A percentile compares a stretch with the other conserved stretches of the same genome.
Conservation (phyloP, 805 yeast genomes). For the Zygoascus bituminiphila region DNA sequence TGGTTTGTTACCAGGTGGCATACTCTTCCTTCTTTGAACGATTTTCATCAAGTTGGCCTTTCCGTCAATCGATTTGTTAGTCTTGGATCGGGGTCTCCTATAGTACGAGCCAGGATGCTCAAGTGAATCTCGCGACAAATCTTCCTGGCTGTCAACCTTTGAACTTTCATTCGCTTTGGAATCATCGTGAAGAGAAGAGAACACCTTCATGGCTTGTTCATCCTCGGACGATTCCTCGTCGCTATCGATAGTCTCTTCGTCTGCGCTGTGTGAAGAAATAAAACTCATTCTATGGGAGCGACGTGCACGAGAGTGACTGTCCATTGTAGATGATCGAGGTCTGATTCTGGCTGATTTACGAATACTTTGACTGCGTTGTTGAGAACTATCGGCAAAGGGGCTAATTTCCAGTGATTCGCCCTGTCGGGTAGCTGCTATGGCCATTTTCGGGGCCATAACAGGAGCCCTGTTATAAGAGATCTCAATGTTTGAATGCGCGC, state of each 20-base stretch:
- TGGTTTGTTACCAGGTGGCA: slow-evolving; percentile 4
- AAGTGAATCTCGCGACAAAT: not conserved
- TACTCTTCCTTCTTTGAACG: slow-evolving; percentile 17
- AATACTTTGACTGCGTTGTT: not conserved
- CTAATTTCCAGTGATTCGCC: slow-evolving; percentile 70
- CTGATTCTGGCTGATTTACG: slow-evolving; percentile 6
- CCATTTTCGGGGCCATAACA: slow-evolving; percentile 57
- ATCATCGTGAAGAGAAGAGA: slow-evolving; percentile 16
- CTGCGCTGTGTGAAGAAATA: slow-evolving; percentile 1
- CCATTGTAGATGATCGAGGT: slow-evolving; percentile 13
- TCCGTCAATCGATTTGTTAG: not conserved
- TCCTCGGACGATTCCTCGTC: slow-evolving; percentile 16
- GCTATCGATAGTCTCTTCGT: slow-evolving; percentile 4
- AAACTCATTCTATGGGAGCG: not conserved
- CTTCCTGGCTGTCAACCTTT: not conserved
- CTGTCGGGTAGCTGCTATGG: slow-evolving; percentile 71
- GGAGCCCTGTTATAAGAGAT: slow-evolving; percentile 29
- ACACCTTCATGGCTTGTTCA: slow-evolving; percentile 20
- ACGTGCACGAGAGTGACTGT: slow-evolving; percentile 2
- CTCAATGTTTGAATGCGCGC: slow-evolving; percentile 17
- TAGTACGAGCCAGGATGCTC: not conserved
- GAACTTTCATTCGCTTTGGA: not conserved
- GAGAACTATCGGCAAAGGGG: slow-evolving; percentile 2
- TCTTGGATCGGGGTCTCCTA: not conserved
- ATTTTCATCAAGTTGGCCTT: slow-evolving; percentile 13